Percentiles rank a stretch among this genome's conserved stretches.
phyloP scores from a whole-genome alignment of 148 eudicot genomes.

The Pharnaceum exiguum region DNA sequence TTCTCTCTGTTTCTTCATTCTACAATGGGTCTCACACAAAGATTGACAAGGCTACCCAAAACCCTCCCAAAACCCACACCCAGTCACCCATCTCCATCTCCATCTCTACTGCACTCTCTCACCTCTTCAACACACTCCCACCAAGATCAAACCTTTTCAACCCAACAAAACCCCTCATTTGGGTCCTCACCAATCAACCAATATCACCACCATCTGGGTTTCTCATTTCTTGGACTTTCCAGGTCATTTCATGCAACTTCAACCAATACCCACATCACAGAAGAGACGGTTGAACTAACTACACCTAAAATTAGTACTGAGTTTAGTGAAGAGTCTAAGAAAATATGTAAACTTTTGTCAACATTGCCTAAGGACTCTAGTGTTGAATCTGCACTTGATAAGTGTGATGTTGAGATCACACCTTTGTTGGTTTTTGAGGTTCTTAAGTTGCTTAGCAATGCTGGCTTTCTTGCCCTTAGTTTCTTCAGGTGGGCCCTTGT shows the following conservation, averaged over 20 bases:
- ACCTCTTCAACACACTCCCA: neutral
- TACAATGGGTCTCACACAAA: conserved; percentile 25
- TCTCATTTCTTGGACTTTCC: neutral
- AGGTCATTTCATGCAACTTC: conserved; percentile 28
- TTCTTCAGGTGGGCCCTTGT: conserved; percentile 84
- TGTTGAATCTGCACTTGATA: conserved; percentile 33
- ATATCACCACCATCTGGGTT: neutral
- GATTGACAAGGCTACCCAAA: conserved; percentile 13
- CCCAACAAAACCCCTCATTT: neutral
- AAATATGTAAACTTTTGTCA: conserved; percentile 43
- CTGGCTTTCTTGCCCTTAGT: conserved; percentile 59
- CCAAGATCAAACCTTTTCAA: neutral
- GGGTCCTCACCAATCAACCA: neutral
- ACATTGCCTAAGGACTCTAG: conserved; percentile 15
- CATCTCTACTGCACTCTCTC: neutral
- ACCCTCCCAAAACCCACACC: neutral
- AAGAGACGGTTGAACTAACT: conserved; percentile 12
- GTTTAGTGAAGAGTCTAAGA: conserved; percentile 35
- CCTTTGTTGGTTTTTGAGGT: conserved; percentile 48
- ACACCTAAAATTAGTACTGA: conserved; percentile 9
- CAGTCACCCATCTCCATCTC: neutral
- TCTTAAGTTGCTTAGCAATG: conserved; percentile 61
- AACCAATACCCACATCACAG: neutral
- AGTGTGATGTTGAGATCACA: conserved; percentile 25
- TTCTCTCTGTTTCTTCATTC: too few species aligned